Base-by-base conservation (phyloP, 805 yeast genomes). In the Limtongozyma cylindracea region DNA sequence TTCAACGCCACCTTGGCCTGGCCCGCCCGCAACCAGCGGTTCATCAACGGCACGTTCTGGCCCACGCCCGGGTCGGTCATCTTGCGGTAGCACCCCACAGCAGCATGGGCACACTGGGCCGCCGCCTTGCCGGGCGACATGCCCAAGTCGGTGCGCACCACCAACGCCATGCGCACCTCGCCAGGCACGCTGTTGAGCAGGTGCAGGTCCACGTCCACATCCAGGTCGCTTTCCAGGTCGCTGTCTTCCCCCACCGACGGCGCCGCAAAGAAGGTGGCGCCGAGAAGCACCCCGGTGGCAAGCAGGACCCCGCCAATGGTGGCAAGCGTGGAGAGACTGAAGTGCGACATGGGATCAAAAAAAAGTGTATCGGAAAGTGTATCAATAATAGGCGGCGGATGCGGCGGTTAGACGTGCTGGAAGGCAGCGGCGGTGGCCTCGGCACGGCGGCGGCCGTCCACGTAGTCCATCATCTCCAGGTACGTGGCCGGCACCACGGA, bases 51-150 rank as follows among this genome's bases (percentile, higher is more conserved):
- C 10, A 77, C 68, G 29, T 74, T 68, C 29, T 62, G 58, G 5
- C 61, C 57, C 5, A 53, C 56, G 2, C 62, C 50, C 4, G 61
- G 56, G 18, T 54, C 47, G 18, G 61, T 49, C 47, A 72, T 70
- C 28, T 64, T 46, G 35, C 73, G 68, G 45, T 74, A 88, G 32
- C 88, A 65, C 0, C 88, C 82, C 16, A 88, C 55, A 1, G 96
- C 91, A n/a, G 98, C 98, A 48, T 88, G 99, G 18, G 80, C 70
- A 43, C 96, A 84, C 39, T 88, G 99, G 5, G 98, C 98, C 4
- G 96, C 95, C 3, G 76, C 70, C 39, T 88, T 88, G 12, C 99
- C 99, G 44, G 77, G 78, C 16, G 72, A 66, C 96, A 88, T 88
- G 19, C 65, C 69, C 28, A 88, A 49, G 40, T 88, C 98, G 14